phyloP scores from a whole-genome alignment of 2,329 filamentous ascomycete species.

The Stagonosporopsis rhizophila region DNA sequence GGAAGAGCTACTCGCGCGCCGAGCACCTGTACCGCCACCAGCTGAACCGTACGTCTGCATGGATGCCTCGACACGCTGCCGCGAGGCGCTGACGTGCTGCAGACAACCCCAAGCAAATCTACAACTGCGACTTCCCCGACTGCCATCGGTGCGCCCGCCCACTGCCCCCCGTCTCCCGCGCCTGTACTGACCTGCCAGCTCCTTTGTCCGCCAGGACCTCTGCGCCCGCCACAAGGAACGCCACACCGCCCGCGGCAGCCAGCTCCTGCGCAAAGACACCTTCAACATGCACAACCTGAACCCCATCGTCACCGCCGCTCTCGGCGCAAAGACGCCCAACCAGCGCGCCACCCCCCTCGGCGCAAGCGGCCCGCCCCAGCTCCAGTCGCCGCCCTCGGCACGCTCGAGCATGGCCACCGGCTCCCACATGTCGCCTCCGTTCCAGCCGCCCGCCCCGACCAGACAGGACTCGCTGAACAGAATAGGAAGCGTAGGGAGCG shows the following conservation, averaged over 20 bases:
- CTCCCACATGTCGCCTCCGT: conserved; percentile 46
- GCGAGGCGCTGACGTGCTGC: conserved; percentile 21
- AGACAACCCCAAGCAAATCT: conserved; percentile 95
- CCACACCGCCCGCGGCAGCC: conserved; percentile 70
- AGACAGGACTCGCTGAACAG: conserved; percentile 44
- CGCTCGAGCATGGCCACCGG: conserved; percentile 30
- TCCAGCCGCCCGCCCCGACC: conserved; percentile 43
- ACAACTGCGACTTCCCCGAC: conserved; percentile 89
- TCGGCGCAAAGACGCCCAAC: conserved; percentile 41
- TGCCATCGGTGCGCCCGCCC: conserved; percentile 64
- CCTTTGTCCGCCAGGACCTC: conserved; percentile 92
- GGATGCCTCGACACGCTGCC: background rate
- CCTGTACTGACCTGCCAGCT: conserved; percentile 51
- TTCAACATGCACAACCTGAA: conserved; percentile 61
- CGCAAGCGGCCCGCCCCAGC: conserved; percentile 23
- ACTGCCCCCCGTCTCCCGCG: no score
- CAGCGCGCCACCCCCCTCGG: conserved; percentile 25
- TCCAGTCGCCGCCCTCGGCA: conserved; percentile 45
- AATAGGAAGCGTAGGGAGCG: conserved; percentile 44
- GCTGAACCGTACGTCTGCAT: conserved; percentile 75
- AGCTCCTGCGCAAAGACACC: conserved; percentile 76
- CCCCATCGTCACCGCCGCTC: conserved; percentile 51
- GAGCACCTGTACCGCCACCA: conserved; percentile 98
- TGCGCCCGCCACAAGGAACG: conserved; percentile 70
- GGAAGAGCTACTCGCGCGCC: conserved; percentile 94